A percentile compares a stretch with the other conserved stretches of the same genome.
Conservation (phyloP, 2,329 filamentous ascomycete species). For the Sporothrix variecibatus region DNA sequence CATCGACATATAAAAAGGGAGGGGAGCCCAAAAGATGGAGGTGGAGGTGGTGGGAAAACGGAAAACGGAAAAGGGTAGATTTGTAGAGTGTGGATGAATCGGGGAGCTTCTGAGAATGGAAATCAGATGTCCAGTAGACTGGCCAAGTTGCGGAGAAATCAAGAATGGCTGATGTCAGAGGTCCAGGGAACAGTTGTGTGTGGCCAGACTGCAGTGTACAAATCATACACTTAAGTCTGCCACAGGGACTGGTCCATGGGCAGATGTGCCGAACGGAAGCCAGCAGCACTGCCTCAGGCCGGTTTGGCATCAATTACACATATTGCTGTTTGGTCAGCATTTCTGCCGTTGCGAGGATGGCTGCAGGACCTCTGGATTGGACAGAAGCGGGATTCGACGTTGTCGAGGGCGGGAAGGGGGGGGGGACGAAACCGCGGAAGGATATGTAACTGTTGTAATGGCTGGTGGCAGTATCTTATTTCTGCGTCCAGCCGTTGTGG, state of each 20-base stretch:
- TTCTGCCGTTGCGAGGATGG: not conserved
- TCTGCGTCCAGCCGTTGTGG: not conserved
- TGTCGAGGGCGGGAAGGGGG: not conserved
- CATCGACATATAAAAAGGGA: not conserved
- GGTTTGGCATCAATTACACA: not conserved
- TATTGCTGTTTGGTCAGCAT: conserved; percentile 1
- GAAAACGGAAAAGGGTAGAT: not conserved
- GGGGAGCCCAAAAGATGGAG: not conserved
- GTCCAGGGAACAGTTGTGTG: not conserved
- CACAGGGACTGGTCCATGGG: not conserved
- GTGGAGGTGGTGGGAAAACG: not conserved
- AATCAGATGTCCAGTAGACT: not conserved
- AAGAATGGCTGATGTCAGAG: not conserved
- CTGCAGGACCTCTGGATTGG: conserved; percentile 12
- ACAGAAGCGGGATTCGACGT: not conserved
- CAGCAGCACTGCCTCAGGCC: not conserved
- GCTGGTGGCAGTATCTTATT: not conserved
- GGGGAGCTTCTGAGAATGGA: not conserved
- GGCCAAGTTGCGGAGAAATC: not conserved
- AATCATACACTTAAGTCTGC: not conserved
- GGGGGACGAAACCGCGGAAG: not conserved
- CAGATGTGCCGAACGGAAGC: not conserved
- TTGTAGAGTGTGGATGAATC: not conserved
- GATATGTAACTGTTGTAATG: not conserved
- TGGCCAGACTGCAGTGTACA: not conserved